Percentiles rank a stretch among this genome's conserved stretches.
Evolutionary conservation across 2,329 filamentous ascomycete species (phyloP).

Genomic region (Neofusicoccum kwambonambiense): DNA sequence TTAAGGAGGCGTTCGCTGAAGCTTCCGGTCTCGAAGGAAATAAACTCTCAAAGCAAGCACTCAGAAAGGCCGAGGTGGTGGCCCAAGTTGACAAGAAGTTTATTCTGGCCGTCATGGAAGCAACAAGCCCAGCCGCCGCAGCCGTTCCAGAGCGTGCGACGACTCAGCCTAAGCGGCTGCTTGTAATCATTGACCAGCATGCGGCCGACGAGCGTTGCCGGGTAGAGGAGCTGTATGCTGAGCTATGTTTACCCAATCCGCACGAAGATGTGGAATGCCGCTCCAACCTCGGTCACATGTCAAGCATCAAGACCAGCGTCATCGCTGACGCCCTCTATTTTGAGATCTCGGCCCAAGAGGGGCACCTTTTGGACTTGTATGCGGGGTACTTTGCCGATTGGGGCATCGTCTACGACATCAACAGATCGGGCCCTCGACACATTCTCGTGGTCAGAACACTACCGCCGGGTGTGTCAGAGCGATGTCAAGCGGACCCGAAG

Average conservation of each 20-base stretch:
- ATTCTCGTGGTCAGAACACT: constrained; percentile 57
- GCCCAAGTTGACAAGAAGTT: constrained; percentile 89
- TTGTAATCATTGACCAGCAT: constrained; percentile 88
- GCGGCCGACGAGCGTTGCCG: constrained; percentile 87
- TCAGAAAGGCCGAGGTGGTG: constrained; percentile 65
- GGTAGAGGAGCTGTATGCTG: constrained; percentile 69
- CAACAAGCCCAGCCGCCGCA: constrained; percentile 19
- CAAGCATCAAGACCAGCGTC: constrained; percentile 30
- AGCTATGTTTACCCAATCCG: constrained; percentile 45
- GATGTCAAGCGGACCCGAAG: constrained; percentile 70
- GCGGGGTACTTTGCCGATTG: constrained; percentile 64
- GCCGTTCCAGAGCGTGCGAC: background rate
- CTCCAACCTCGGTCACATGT: constrained; percentile 33
- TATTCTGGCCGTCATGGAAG: constrained; percentile 64
- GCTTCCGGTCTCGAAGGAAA: constrained; percentile 24
- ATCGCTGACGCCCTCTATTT: constrained; percentile 61
- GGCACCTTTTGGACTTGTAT: constrained; percentile 55
- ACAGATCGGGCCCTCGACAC: constrained; percentile 18
- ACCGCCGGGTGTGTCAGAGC: constrained; percentile 70
- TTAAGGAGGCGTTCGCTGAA: constrained; percentile 28
- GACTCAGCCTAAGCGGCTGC: constrained; percentile 32
- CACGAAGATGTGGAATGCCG: constrained; percentile 21
- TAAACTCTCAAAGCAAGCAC: constrained; percentile 59
- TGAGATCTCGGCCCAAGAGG: constrained; percentile 62
- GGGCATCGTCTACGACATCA: constrained; percentile 68